Conservation (phyloP, 2,329 filamentous ascomycete genomes). For the Neopestalotiopsis clavispora region DNA sequence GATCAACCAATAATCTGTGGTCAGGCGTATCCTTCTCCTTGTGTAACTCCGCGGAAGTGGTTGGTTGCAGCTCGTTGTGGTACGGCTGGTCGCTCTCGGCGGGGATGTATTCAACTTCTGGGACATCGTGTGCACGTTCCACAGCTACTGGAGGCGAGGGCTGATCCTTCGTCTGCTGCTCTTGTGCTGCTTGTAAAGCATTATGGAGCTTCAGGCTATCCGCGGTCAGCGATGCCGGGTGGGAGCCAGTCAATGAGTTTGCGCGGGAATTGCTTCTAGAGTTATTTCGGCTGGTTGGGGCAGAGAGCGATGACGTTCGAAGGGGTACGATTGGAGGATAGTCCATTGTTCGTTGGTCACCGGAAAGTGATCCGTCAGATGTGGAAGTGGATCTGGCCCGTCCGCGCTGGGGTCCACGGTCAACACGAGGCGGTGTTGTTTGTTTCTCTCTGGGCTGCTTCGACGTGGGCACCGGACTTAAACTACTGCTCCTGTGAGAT, state of each 20-base stretch:
- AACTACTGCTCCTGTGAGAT: slow-evolving; percentile 58
- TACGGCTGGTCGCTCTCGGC: slow-evolving; percentile 26
- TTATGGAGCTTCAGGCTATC: slow-evolving; percentile 65
- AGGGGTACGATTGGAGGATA: slow-evolving; percentile 62
- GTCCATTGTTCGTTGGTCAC: slow-evolving; percentile 62
- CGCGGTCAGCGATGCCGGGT: slow-evolving; percentile 47
- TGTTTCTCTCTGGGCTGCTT: slow-evolving; percentile 48
- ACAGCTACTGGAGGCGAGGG: slow-evolving; percentile 31
- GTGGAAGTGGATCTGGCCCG: slow-evolving; percentile 52
- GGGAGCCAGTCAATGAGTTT: slow-evolving; percentile 27
- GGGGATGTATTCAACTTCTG: slow-evolving; percentile 31
- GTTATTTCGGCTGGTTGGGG: slow-evolving; percentile 62
- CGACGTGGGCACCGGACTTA: slow-evolving; percentile 51
- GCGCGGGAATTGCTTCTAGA: slow-evolving; percentile 35
- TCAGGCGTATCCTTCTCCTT: slow-evolving; percentile 32
- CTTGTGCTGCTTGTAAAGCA: slow-evolving; percentile 40
- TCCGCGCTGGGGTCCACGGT: slow-evolving; percentile 45
- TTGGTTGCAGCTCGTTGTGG: slow-evolving; percentile 34
- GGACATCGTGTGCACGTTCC: slow-evolving; percentile 26
- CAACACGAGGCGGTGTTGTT: slow-evolving; percentile 44
- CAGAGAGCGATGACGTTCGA: slow-evolving; percentile 65
- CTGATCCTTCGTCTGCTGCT: slow-evolving; percentile 22
- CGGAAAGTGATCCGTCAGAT: slow-evolving; percentile 48
- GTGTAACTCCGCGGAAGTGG: slow-evolving; percentile 41
- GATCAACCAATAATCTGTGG: slow-evolving; percentile 49